Conservation (phyloP, 192 early-diverging fungal genomes). For the Podila horticola region DNA sequence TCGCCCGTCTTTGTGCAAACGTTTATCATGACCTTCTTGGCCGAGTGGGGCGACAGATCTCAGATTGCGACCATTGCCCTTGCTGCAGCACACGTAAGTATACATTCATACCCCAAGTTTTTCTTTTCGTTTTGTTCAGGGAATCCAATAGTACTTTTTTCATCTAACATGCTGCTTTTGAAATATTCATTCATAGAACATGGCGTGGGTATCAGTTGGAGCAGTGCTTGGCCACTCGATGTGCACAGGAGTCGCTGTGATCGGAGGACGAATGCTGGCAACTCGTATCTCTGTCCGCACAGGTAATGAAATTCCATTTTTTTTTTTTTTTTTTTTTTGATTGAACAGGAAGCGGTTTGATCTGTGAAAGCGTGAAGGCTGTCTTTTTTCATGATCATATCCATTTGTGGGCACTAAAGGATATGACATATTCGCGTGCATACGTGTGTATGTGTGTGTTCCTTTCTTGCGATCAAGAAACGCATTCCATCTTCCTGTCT, state of each 20-base stretch:
- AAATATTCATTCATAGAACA: constrained; percentile 65
- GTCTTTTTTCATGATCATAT: too few relatives aligned
- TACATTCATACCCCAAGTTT: neutral
- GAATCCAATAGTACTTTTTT: neutral
- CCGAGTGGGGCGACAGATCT: constrained; percentile 98
- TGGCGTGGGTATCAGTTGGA: constrained; percentile 90
- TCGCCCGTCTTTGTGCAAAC: constrained; percentile 96
- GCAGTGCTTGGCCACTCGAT: constrained; percentile 90
- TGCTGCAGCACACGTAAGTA: constrained; percentile 85
- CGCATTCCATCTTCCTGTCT: neutral
- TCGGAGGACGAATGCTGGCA: constrained; percentile 92
- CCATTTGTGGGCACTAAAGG: too few relatives aligned
- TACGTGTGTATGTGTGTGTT: too few relatives aligned
- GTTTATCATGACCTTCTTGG: constrained; percentile 96
- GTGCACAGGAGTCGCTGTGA: constrained; percentile 92
- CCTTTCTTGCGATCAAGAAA: too few relatives aligned
- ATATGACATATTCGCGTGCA: too few relatives aligned
- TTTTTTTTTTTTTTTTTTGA: neutral
- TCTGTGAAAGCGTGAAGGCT: neutral
- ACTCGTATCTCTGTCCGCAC: constrained; percentile 87
- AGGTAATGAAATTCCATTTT: constrained; percentile 55
- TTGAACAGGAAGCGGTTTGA: neutral
- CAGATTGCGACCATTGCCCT: constrained; percentile 97
- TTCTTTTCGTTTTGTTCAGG: too few relatives aligned
- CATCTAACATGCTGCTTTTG: constrained; percentile 1